Conservation (phyloP, 495 filamentous ascomycete genomes). For the Monascus purpureus region DNA sequence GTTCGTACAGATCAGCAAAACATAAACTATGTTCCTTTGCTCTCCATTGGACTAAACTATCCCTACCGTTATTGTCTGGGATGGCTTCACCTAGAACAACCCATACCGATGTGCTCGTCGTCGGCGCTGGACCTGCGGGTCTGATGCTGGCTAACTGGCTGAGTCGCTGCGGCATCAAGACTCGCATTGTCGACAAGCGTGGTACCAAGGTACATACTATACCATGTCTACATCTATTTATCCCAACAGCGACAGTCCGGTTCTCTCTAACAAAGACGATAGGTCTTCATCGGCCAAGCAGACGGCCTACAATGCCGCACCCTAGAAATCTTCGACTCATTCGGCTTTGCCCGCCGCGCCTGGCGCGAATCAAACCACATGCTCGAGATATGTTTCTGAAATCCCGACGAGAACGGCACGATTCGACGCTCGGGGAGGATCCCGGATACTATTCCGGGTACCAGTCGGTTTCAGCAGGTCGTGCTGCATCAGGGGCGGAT, state of each 20-base stretch:
- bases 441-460: constrained; percentile 39
- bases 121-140: constrained; percentile 51
- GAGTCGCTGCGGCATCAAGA: constrained; percentile 38
- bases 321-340: constrained; percentile 50
- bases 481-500: constrained; percentile 43
- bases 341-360: constrained; percentile 43
- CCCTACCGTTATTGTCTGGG: too few species aligned
- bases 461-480: constrained; percentile 39
- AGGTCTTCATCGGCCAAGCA: constrained; percentile 38
- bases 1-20: too few species aligned
- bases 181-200: constrained; percentile 47
- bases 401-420: constrained; percentile 26
- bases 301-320: constrained; percentile 45
- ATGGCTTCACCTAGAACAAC: constrained; percentile 22
- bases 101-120: constrained; percentile 29
- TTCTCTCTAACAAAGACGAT: constrained; percentile 4
- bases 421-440: constrained; percentile 40
- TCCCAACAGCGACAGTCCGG: constrained; percentile 4
- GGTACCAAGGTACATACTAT: constrained; percentile 23
- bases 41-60: too few species aligned
- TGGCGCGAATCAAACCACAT: constrained; percentile 50
- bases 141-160: constrained; percentile 50
- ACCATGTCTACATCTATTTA: constrained; percentile 37
- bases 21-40: too few species aligned
- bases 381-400: constrained; percentile 28